Percentiles rank a stretch among this genome's conserved stretches.
phyloP scores from a whole-genome alignment of 352 stramenopile species.

The Pythium scleroteichum region DNA sequence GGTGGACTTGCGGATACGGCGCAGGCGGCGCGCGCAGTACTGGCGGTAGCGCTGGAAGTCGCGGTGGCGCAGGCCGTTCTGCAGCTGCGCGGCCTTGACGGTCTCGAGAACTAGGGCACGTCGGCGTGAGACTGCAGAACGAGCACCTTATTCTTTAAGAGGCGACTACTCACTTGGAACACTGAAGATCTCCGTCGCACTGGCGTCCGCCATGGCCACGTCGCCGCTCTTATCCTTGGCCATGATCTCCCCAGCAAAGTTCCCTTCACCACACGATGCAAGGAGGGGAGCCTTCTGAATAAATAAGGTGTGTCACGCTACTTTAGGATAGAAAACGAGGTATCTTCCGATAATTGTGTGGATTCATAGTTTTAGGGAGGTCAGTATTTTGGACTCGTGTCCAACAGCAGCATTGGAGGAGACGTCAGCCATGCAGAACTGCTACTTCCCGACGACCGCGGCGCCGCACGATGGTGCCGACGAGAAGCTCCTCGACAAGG shows the following conservation, averaged over 20 bases:
- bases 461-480: conserved; percentile 23
- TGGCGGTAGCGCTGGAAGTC: conserved; percentile 92
- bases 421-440: conserved; percentile 71
- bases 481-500: conserved; percentile 31
- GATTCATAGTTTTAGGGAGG: no score
- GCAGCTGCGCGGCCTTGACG: conserved; percentile 86
- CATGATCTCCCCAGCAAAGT: conserved; percentile 21
- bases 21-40: conserved; percentile 87
- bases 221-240: conserved; percentile 31
- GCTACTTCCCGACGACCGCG: conserved; percentile 66
- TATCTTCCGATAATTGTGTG: no score
- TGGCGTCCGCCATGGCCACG: conserved; percentile 32
- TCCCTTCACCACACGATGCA: conserved; percentile 23
- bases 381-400: no score
- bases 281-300: no score
- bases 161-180: conserved; percentile 30
- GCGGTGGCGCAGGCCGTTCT: conserved; percentile 88
- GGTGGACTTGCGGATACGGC: conserved; percentile 85
- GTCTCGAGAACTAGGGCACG: conserved; percentile 70
- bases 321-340: no score
- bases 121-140: not conserved
- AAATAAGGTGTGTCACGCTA: conserved; percentile 7
- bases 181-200: conserved; percentile 28
- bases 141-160: not conserved
- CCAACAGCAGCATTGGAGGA: not conserved